Base-by-base conservation (phyloP, 148 eudicot genomes). In the Fallopia convolvulus region DNA sequence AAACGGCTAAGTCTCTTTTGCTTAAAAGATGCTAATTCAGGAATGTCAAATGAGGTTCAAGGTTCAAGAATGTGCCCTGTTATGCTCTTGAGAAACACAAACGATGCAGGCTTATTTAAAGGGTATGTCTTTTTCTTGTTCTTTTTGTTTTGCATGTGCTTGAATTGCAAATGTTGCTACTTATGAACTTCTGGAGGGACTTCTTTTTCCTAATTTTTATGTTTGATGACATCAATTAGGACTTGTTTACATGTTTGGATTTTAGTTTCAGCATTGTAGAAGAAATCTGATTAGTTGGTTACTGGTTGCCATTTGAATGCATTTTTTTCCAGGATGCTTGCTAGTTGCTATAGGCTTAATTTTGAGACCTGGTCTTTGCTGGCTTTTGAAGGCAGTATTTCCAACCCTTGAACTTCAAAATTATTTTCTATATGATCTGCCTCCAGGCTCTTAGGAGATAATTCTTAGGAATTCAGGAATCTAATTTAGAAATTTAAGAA, bases 31-130 rank as follows among this genome's bases (percentile, higher is more conserved):
- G 77, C 75, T 76, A 74, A 77, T 75, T 80, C 81, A 74, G 65
- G 76, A 76, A 68, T 66, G 72, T 70, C 86, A 71, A 44, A n/a
- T 39, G 81, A 70, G 74, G 82, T 73, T 52, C 78, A 73, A 46
- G 82, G 70, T 77, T 84, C 88, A 56, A 84, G 85, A 75, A 76
- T 74, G 26, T 94, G 97, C 80, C 98, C 97, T 32, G 77, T 90
- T 75, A 14, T 94, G 82, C 88, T 94, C 52, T 66, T 89, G 82
- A 92, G 81, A 77, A 78, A 87, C 53, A 71, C 84, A 41, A 80
- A 81, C 79, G 78, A 77, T 23, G 78, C 85, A 40, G 87, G 80
- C 74, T 84, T 83, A 68, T 70, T 83, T 60, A 58, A 68, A 75
- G 88, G 98, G 98, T 94, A 87, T 76, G 56, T 74, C 30, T 75